Evolutionary conservation across 306 rosid species (phyloP).

Genomic region (Corylus avellana): DNA sequence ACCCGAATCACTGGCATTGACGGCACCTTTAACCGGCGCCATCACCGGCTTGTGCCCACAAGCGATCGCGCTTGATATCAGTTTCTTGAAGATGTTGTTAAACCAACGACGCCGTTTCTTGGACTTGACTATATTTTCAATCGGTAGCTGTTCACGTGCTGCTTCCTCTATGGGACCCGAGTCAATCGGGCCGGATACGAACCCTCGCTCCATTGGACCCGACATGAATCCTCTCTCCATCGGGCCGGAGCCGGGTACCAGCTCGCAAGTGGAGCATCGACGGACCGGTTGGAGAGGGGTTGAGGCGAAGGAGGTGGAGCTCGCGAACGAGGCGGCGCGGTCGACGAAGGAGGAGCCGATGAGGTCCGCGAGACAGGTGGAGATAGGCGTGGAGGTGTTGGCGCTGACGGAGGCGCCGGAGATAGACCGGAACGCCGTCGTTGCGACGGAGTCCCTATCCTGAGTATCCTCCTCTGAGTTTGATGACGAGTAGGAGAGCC

Average conservation of each 20-base stretch:
- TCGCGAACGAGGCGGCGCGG: conserved; percentile 62
- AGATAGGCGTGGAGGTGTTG: conserved; percentile 61
- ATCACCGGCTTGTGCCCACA: conserved; percentile 25
- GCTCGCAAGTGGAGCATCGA: conserved; percentile 28
- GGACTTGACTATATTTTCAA: conserved; percentile 13
- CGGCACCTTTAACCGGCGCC: conserved; percentile 21
- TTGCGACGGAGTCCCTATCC: background rate
- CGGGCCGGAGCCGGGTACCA: conserved; percentile 31
- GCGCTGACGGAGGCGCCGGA: conserved; percentile 85
- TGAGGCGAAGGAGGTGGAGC: conserved; percentile 67
- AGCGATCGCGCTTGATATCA: conserved; percentile 23
- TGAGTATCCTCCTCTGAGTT: conserved; percentile 21
- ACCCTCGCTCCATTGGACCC: conserved; percentile 41
- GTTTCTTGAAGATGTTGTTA: conserved; percentile 36
- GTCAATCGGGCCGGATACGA: conserved; percentile 37
- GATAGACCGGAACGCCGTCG: conserved; percentile 58
- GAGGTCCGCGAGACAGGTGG: conserved; percentile 48
- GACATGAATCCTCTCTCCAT: conserved; percentile 48
- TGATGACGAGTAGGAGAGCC: conserved; percentile 28
- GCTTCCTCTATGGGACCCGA: conserved; percentile 33
- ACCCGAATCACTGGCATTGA: conserved; percentile 20
- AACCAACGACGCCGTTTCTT: conserved; percentile 31
- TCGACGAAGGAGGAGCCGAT: conserved; percentile 44
- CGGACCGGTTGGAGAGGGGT: conserved; percentile 53
- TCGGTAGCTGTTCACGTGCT: conserved; percentile 25